Conservation (phyloP, 2,329 filamentous ascomycete genomes). For the Fusarium nodosum region DNA sequence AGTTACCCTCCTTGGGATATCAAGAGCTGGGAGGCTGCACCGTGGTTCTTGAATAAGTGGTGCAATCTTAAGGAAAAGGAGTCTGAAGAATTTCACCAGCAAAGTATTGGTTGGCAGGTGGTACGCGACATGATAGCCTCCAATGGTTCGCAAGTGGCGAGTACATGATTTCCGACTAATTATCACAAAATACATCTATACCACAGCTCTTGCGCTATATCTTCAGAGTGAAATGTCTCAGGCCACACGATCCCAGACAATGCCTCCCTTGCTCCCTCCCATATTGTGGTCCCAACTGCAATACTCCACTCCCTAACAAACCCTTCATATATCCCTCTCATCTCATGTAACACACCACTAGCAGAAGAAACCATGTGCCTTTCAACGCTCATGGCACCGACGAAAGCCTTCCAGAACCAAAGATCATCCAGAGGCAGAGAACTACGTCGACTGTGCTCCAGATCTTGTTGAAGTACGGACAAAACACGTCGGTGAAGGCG, state of each 20-base stretch:
- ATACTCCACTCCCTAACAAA: constrained; percentile 34
- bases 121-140: constrained; percentile 34
- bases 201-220: constrained; percentile 18
- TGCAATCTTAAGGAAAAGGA: constrained; percentile 40
- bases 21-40: constrained; percentile 49
- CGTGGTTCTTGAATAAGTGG: constrained; percentile 51
- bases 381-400: constrained; percentile 35
- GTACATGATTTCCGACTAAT: neutral
- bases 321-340: neutral
- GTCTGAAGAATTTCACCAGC: constrained; percentile 36
- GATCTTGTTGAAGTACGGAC: constrained; percentile 26
- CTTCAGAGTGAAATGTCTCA: neutral
- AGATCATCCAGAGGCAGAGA: neutral
- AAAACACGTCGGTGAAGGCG: constrained; percentile 32
- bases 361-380: neutral
- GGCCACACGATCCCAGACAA: constrained; percentile 31
- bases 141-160: rapidly evolving
- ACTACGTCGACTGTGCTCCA: neutral
- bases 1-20: constrained; percentile 48
- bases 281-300: neutral
- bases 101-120: constrained; percentile 45
- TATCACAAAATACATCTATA: neutral
- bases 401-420: constrained; percentile 45
- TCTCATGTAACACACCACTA: neutral
- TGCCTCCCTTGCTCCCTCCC: constrained; percentile 12